Percentiles rank a stretch among this genome's conserved stretches.
Evolutionary conservation across 2,329 filamentous ascomycete species (phyloP).

Genomic region (Helicocarpus griseus): DNA sequence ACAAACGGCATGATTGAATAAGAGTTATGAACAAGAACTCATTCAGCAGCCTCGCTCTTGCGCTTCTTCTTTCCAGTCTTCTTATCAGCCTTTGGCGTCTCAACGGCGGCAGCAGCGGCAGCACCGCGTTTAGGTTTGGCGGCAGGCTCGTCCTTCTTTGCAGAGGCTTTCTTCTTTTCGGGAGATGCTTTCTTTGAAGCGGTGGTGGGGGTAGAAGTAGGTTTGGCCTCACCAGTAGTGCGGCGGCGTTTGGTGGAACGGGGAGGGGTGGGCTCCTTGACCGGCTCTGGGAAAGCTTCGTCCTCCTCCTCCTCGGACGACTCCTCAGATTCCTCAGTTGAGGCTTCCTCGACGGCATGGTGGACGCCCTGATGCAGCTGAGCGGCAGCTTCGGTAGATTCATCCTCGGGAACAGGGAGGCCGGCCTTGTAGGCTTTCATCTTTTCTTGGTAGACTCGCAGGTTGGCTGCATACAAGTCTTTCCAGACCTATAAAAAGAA

Average conservation of each 20-base stretch:
- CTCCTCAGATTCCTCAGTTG: slow-evolving; percentile 22
- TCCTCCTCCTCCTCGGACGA: slow-evolving; percentile 6
- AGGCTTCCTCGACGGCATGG: slow-evolving; percentile 25
- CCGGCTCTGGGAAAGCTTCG: slow-evolving; percentile 27
- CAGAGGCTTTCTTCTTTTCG: slow-evolving; percentile 22
- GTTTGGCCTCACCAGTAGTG: slow-evolving; percentile 25
- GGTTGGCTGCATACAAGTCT: slow-evolving; percentile 47
- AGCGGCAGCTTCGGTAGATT: slow-evolving; percentile 28
- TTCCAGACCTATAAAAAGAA: slow-evolving; percentile 39
- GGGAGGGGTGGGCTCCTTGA: slow-evolving; percentile 34
- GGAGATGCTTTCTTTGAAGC: slow-evolving; percentile 29
- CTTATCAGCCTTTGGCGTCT: slow-evolving; percentile 23
- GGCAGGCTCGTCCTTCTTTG: slow-evolving; percentile 18
- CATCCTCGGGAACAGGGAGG: slow-evolving; percentile 34
- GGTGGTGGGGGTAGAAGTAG: slow-evolving; percentile 23
- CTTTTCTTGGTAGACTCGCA: slow-evolving; percentile 47
- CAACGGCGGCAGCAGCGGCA: slow-evolving; percentile 16
- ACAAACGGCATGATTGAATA: no score
- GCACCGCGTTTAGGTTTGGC: slow-evolving; percentile 26
- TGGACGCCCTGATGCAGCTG: slow-evolving; percentile 34
- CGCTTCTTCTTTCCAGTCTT: slow-evolving; percentile 38
- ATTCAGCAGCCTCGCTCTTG: slow-evolving; percentile 31
- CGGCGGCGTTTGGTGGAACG: slow-evolving; percentile 35
- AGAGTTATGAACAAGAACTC: no score
- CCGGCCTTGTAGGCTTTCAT: slow-evolving; percentile 48